Conservation (phyloP, 2,329 filamentous ascomycete species). For the Coniochaeta sp. region DNA sequence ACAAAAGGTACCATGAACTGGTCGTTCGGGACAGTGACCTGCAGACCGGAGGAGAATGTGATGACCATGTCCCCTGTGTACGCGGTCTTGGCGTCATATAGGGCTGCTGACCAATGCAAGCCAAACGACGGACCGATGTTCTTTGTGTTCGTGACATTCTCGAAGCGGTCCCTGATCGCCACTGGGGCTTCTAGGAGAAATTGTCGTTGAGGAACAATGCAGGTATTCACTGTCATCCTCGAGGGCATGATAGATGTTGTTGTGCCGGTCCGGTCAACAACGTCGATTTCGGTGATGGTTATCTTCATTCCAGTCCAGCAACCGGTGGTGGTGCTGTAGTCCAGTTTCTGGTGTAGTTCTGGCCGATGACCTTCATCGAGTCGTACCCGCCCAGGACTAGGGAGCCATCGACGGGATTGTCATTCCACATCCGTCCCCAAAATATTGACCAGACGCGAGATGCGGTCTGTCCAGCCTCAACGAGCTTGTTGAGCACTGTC, state of each 20-base stretch:
- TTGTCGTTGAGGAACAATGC: conserved; percentile 23
- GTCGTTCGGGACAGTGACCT: conserved; percentile 20
- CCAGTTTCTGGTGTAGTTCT: conserved; percentile 19
- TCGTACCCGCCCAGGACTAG: conserved; percentile 26
- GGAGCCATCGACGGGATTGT: conserved; percentile 18
- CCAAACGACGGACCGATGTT: conserved; percentile 8
- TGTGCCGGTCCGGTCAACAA: conserved; percentile 4
- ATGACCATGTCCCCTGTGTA: conserved; percentile 18
- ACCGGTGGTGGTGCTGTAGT: conserved; percentile 14
- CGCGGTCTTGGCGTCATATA: neutral
- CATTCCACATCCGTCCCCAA: conserved; percentile 24
- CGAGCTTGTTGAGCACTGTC: conserved; percentile 19
- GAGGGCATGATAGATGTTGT: neutral
- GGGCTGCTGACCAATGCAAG: conserved; percentile 9
- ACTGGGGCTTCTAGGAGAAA: conserved; percentile 19
- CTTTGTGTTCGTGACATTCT: conserved; percentile 6
- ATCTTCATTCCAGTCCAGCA: conserved; percentile 22
- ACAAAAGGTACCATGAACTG: conserved; percentile 21
- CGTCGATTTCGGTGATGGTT: conserved; percentile 9
- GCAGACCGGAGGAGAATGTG: conserved; percentile 17
- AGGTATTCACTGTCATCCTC: conserved; percentile 5
- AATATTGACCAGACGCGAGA: conserved; percentile 26
- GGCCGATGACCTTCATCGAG: conserved; percentile 19
- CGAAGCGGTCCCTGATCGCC: conserved; percentile 13
- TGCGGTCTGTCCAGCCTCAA: conserved; percentile 12